Base-by-base conservation (phyloP, 805 yeast species). In the Ogataea siamensis region DNA sequence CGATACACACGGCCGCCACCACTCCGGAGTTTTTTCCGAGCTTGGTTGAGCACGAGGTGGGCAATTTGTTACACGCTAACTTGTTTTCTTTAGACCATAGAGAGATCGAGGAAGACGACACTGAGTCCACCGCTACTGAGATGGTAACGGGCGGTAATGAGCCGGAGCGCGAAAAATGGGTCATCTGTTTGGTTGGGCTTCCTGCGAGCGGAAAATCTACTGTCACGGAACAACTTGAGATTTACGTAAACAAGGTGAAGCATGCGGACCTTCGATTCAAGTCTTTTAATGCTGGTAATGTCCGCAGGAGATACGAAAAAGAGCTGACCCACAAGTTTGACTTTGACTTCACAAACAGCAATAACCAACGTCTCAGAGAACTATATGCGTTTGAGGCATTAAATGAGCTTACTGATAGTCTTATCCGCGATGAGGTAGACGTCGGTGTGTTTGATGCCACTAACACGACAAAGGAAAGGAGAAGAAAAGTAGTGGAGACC, bases 321-420 rank as follows among this genome's bases (percentile, higher is more conserved):
- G 46, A 35, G 19, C 12, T 28, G 14, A 39, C 43, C 10, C 34
- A 32, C 11, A 57, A 50, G 21, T 48, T 56, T 28, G 60, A 57
- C 39, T 60, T 60, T 34, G 43, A 53, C 41, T 58, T 58, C 28
- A 77, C 75, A 29, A 45, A 51, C 21, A 40, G 38, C 9, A 42
- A 42, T 20, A 74, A 83, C 4, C 74, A 74, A 8, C 68, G 71
- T 20, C 66, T 86, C 30, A 74, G 97, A 47, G 97, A 91, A 53
- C 74, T 79, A 55, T 93, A 96, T 94, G 98, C 98, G 0, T 80
- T 87, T 78, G 95, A 89, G 51, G 91, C 98, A 0, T 65, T 91
- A 41, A 85, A 84, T 42, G 83, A 82, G 52, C 64, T 93, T 34
- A 68, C 87, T 16, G 83, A 84, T 46, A 80, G 81, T 58, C 73